Evolutionary conservation across 305 asterid genomes (phyloP).

Genomic region (Solanum hybrid): DNA sequence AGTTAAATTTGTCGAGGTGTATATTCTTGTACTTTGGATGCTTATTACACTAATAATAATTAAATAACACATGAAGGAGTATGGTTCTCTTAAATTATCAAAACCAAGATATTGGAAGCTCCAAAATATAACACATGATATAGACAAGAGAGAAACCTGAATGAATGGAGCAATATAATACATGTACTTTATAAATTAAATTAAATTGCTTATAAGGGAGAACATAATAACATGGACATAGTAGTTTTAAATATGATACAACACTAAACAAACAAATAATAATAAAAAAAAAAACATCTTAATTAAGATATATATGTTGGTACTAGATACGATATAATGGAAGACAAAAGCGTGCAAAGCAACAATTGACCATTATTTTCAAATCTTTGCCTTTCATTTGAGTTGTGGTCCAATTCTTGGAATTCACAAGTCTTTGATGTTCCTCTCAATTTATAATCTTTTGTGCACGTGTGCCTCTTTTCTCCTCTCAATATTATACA

Average conservation of each 20-base stretch:
- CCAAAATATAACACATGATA: neutral
- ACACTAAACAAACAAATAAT: neutral
- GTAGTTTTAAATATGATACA: neutral
- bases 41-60: neutral
- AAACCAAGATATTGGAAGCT: neutral
- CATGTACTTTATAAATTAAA: neutral
- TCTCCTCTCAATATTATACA: neutral
- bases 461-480: constrained; percentile 43
- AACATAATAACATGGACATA: constrained; percentile 3
- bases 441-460: constrained; percentile 39
- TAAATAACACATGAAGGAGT: neutral
- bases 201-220: neutral
- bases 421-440: constrained; percentile 29
- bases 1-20: neutral
- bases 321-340: constrained; percentile 14
- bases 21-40: neutral
- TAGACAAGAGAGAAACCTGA: neutral
- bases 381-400: neutral
- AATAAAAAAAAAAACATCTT: neutral
- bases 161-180: neutral
- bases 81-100: neutral
- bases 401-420: constrained; percentile 19
- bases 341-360: constrained; percentile 40
- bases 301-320: neutral
- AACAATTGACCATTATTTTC: constrained; percentile 18